phyloP scores from a whole-genome alignment of 345 rosid species.

The Eucalyptus shirleyi region DNA sequence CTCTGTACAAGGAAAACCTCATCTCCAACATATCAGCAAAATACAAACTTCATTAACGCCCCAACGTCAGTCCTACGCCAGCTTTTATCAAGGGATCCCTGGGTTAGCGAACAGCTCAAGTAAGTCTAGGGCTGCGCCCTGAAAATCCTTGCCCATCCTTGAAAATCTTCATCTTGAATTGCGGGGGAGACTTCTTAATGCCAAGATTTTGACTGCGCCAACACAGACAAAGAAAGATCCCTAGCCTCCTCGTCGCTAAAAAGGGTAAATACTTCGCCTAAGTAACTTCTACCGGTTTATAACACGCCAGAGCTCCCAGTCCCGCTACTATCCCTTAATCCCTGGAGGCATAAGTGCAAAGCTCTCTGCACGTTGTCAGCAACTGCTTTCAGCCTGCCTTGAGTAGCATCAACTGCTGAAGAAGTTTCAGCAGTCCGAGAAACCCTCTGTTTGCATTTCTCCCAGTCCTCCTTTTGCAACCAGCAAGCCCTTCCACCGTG shows the following conservation, averaged over 20 bases:
- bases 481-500: constrained; percentile 98
- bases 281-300: not conserved
- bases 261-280: not conserved
- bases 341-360: constrained; percentile 60
- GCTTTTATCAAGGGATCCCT: not conserved
- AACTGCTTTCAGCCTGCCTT: constrained; percentile 65
- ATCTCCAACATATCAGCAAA: not conserved
- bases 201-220: not conserved
- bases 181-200: not conserved
- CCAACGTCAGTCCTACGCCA: not conserved
- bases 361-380: constrained; percentile 80
- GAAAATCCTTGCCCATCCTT: not conserved
- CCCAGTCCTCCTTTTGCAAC: constrained; percentile 80
- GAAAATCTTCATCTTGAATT: not conserved
- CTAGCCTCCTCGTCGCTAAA: not conserved
- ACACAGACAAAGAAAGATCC: not conserved
- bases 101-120: not conserved
- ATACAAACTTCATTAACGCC: not conserved
- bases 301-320: constrained; percentile 10
- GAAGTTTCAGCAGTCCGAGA: constrained; percentile 52
- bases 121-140: not conserved
- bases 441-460: constrained; percentile 81
- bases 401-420: constrained; percentile 40
- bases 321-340: constrained; percentile 43
- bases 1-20: not conserved